Evolutionary conservation across 148 eudicot species (phyloP).

Genomic region (Cornus controversa): DNA sequence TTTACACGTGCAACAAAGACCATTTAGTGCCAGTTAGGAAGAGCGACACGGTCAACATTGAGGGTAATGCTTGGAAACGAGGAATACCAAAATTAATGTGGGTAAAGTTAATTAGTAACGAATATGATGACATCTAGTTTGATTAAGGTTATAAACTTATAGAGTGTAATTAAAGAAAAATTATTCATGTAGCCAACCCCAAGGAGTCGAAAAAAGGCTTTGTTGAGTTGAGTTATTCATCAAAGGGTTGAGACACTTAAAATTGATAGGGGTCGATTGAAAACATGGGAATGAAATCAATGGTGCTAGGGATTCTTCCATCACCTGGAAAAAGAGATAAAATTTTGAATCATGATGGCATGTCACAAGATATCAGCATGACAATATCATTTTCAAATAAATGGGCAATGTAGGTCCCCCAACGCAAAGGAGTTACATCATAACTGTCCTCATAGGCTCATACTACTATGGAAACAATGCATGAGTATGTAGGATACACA

Average conservation of each 20-base stretch:
- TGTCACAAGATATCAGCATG: background rate
- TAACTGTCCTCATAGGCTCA: background rate
- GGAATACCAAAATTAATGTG: too few species aligned
- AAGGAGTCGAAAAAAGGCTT: too few species aligned
- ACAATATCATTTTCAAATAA: background rate
- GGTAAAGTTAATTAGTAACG: too few species aligned
- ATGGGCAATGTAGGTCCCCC: background rate
- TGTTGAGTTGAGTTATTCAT: background rate
- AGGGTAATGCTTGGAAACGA: too few species aligned
- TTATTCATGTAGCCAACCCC: too few species aligned
- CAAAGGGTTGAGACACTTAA: background rate
- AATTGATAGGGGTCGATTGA: background rate
- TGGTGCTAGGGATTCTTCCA: background rate
- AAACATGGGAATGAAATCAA: background rate
- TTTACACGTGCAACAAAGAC: too few species aligned
- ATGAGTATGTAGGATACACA: conserved; percentile 71
- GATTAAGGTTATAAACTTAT: too few species aligned
- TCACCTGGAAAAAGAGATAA: background rate
- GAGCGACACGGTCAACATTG: too few species aligned
- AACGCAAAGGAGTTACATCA: background rate
- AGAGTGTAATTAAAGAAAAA: too few species aligned
- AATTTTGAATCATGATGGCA: background rate
- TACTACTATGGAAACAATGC: background rate
- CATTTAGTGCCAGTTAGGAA: too few species aligned
- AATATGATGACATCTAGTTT: too few species aligned